Base-by-base conservation (phyloP, 768 basidiomycete species). In the Pholiota microspora region DNA sequence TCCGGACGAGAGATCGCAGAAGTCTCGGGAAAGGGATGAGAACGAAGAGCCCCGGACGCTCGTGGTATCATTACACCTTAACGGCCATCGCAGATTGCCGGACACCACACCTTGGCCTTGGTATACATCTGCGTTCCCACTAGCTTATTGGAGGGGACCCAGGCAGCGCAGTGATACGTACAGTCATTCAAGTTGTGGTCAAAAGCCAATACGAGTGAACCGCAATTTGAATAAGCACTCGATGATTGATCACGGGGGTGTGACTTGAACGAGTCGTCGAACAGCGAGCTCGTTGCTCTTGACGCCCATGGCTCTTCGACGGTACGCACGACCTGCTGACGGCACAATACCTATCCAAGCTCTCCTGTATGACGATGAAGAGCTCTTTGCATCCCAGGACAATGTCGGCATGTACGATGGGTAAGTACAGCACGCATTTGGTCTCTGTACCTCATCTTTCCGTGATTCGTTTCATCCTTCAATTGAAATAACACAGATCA, bases 351-450 rank as follows among this genome's bases (percentile, higher is more conserved):
- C 92, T 4, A 74, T 92, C 13, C 77, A 76, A 21, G 91, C 90
- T 1, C 74, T 91, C 13, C 75, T 94, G 0, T 94, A 91, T 64
- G 77, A 81, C 12, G 92, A 94, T 53, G 96, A 98, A 70, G 83
- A 84, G 42, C 73, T 90, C 27, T 71, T 90, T 2, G 76, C 82
- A 6, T 82, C 79, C 42, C 92, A 93, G 65, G 88, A 92, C 42
- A 74, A 73, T 48, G 86, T 98, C 4, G 95, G 95, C 0, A 85
- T 98, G 52, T 98, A 98, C 64, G 87, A 94, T 60, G 93, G 92
- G 94, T 95, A 68, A 58, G 86, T 72, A 25, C 34, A 55, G 27
- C 61, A 10, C 56, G 45, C 34, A 50, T 57, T 42, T 57, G 55
- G 55, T 25, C 23, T 45, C 21, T 25, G 10, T 45, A 34, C 38